A percentile compares a stretch with the other conserved stretches of the same genome.
phyloP scores from a whole-genome alignment of 106 monocot species.

The Apostasia ramifera region DNA sequence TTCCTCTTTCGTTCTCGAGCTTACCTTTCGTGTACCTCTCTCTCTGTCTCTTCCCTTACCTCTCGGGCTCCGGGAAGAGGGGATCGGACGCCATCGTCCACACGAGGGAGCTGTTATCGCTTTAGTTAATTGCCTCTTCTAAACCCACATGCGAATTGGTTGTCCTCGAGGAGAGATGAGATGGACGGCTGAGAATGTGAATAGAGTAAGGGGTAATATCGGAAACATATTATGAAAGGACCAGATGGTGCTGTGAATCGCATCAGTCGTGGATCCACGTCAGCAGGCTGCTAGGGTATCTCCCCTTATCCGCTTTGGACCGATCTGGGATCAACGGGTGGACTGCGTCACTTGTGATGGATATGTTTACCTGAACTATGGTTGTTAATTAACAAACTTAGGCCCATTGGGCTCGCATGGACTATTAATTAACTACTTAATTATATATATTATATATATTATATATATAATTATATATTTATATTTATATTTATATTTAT shows the following conservation, averaged over 20 bases:
- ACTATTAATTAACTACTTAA: too few species aligned
- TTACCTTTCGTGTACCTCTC: too few species aligned
- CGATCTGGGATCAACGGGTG: neutral
- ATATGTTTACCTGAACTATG: too few species aligned
- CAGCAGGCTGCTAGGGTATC: neutral
- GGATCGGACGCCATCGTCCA: neutral
- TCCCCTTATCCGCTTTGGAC: slow-evolving; percentile 4
- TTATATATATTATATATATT: too few species aligned
- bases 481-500: too few species aligned
- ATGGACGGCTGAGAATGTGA: too few species aligned
- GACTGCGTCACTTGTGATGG: too few species aligned
- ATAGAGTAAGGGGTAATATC: neutral
- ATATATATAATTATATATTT: too few species aligned
- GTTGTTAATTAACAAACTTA: too few species aligned
- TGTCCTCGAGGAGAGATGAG: too few species aligned
- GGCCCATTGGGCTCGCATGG: too few species aligned
- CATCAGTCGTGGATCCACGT: slow-evolving; percentile 1
- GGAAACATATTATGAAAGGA: neutral
- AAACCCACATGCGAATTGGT: neutral
- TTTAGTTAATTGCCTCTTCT: slow-evolving; percentile 1
- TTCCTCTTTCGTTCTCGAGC: neutral
- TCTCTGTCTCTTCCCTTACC: too few species aligned
- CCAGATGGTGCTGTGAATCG: neutral
- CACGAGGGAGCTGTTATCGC: neutral
- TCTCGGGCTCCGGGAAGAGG: neutral